Evolutionary conservation across 1,139 yeast species (phyloP).

Genomic region (Pneumocystis wakefieldiae): DNA sequence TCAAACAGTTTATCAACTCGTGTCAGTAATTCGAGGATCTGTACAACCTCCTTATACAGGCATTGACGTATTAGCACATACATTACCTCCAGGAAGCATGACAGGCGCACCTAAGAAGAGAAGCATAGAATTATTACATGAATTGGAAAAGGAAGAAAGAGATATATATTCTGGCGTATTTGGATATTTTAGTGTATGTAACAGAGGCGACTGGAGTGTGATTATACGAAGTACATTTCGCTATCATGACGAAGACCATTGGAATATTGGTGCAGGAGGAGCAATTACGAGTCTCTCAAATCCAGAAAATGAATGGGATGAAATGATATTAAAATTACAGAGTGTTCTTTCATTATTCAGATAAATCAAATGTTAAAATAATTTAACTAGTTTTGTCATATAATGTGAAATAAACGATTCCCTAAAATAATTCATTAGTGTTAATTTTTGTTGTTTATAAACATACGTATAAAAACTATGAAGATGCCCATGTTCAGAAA

Average conservation of each 20-base stretch:
- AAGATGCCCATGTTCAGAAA: conserved; percentile 24
- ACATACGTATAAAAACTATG: conserved; percentile 26
- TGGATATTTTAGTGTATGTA: conserved; percentile 83
- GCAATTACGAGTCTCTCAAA: conserved; percentile 87
- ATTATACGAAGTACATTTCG: conserved; percentile 67
- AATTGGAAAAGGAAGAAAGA: conserved; percentile 41
- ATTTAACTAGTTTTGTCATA: not conserved
- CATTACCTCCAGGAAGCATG: conserved; percentile 97
- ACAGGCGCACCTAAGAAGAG: conserved; percentile 97
- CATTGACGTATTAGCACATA: conserved; percentile 57
- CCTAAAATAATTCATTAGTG: not conserved
- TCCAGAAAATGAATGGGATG: conserved; percentile 75
- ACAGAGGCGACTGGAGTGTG: conserved; percentile 91
- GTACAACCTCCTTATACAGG: conserved; percentile 41
- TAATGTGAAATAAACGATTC: not conserved
- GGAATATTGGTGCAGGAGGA: conserved; percentile 98
- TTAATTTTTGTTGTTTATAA: conserved; percentile 4
- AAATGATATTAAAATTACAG: conserved; percentile 65
- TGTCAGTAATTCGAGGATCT: conserved; percentile 69
- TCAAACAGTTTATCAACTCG: conserved; percentile 76
- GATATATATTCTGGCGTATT: conserved; percentile 90
- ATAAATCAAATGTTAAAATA: not conserved
- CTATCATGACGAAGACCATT: conserved; percentile 24
- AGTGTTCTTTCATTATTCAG: conserved; percentile 58
- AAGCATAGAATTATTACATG: conserved; percentile 67